phyloP scores from a whole-genome alignment of 1,139 yeast species.

The Zygosaccharomyces pseudobailii region DNA sequence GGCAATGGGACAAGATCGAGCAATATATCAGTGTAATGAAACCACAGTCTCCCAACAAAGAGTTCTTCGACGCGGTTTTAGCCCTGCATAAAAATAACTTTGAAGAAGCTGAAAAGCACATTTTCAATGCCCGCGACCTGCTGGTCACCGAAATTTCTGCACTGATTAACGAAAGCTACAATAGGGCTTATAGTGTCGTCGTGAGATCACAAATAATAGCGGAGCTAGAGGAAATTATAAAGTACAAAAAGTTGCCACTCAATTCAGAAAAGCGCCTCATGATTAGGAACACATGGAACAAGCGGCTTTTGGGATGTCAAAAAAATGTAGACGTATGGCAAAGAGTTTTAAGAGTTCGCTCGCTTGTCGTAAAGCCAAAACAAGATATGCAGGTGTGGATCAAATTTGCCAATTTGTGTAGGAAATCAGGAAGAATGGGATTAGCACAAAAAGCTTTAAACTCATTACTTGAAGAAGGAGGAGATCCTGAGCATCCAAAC shows the following conservation, averaged over 20 bases:
- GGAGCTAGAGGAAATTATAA: conserved; percentile 90
- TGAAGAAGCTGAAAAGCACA: conserved; percentile 74
- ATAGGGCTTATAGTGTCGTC: conserved; percentile 94
- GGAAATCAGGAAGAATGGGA: conserved; percentile 89
- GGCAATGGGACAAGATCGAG: conserved; percentile 96
- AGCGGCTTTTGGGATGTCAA: conserved; percentile 87
- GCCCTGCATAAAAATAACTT: conserved; percentile 83
- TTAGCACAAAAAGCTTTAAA: conserved; percentile 89
- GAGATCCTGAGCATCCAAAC: conserved; percentile 44
- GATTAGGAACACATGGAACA: conserved; percentile 92
- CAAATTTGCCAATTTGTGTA: conserved; percentile 90
- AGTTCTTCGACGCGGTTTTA: conserved; percentile 88
- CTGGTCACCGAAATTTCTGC: conserved; percentile 93
- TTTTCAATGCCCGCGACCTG: conserved; percentile 78
- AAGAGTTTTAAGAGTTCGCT: conserved; percentile 86
- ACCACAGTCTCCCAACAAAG: conserved; percentile 86
- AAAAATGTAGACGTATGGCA: conserved; percentile 98
- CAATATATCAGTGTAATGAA: conserved; percentile 87
- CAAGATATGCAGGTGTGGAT: conserved; percentile 99
- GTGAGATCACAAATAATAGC: conserved; percentile 97
- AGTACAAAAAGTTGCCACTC: conserved; percentile 78
- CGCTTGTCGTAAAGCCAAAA: conserved; percentile 88
- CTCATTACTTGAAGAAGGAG: conserved; percentile 55
- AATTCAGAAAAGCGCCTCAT: conserved; percentile 72
- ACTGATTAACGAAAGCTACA: conserved; percentile 89